Evolutionary conservation across 768 basidiomycete genomes (phyloP).

Genomic region (Tricholoma terreum): DNA sequence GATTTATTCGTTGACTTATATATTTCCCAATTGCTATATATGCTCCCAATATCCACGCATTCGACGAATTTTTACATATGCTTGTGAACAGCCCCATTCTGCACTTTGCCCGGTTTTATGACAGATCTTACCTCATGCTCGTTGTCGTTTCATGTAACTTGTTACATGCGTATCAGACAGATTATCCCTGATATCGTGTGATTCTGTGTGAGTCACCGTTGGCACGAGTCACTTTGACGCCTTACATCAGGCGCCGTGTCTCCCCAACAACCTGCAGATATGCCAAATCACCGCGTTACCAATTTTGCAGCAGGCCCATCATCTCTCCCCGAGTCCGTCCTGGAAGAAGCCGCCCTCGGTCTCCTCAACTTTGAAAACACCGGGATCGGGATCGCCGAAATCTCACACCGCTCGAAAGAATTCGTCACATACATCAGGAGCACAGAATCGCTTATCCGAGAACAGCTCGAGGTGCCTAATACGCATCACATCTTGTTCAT

Average conservation of each 20-base stretch:
- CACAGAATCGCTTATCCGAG: constrained; percentile 65
- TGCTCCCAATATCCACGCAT: no score
- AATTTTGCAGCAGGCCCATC: constrained; percentile 98
- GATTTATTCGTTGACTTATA: constrained; percentile 30
- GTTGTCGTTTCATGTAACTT: background rate
- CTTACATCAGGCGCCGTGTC: no score
- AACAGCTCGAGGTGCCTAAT: constrained; percentile 75
- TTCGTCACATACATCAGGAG: constrained; percentile 68
- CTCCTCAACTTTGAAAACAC: constrained; percentile 89
- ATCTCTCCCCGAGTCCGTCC: constrained; percentile 81
- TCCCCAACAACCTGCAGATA: no score
- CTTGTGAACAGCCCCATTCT: constrained; percentile 4
- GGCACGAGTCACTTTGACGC: constrained; percentile 9
- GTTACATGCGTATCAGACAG: no score
- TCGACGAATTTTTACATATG: no score
- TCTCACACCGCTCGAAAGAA: constrained; percentile 92
- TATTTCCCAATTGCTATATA: background rate
- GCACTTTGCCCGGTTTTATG: no score
- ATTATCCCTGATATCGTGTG: no score
- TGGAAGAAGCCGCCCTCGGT: constrained; percentile 77
- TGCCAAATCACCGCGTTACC: constrained; percentile 53
- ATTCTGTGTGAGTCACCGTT: background rate
- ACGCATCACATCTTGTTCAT: constrained; percentile 88
- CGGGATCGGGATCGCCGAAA: constrained; percentile 94
- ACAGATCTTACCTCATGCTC: no score